Evolutionary conservation across 257 asterid genomes (phyloP).

Genomic region (Gentiana macrophylla): DNA sequence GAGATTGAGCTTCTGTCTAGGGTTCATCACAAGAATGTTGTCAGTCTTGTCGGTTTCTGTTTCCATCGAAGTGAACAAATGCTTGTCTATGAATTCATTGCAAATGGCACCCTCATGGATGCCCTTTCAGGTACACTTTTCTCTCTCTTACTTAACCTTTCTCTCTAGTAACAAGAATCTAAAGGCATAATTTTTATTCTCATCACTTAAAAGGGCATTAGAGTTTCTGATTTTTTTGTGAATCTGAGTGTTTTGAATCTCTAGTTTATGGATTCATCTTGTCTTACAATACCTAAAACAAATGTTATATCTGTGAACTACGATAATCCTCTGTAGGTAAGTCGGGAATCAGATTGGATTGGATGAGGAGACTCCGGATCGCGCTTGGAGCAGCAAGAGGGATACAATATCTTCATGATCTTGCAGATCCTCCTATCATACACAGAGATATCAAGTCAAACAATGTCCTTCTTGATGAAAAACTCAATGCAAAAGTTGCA

Average conservation of each 20-base stretch:
- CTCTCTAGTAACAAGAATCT: too few relatives aligned
- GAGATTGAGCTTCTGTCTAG: slow-evolving; percentile 97
- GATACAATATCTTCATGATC: slow-evolving; percentile 79
- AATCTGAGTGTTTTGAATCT: too few relatives aligned
- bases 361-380: slow-evolving; percentile 71
- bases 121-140: slow-evolving; percentile 54
- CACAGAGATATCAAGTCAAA: slow-evolving; percentile 86
- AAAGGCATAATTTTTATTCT: too few relatives aligned
- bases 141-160: slow-evolving; percentile 7
- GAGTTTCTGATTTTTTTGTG: too few relatives aligned
- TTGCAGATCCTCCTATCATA: slow-evolving; percentile 83
- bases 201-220: too few relatives aligned
- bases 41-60: slow-evolving; percentile 80
- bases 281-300: background rate
- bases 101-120: slow-evolving; percentile 78
- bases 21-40: slow-evolving; percentile 85
- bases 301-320: background rate
- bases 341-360: slow-evolving; percentile 72
- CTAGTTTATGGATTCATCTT: too few relatives aligned
- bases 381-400: slow-evolving; percentile 87
- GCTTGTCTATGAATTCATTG: slow-evolving; percentile 69
- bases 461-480: slow-evolving; percentile 67
- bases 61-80: slow-evolving; percentile 87
- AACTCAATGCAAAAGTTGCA: slow-evolving; percentile 75
- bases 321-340: slow-evolving; percentile 32